Percentiles rank a stretch among this genome's conserved stretches.
Evolutionary conservation across 257 asterid species (phyloP).

Genomic region (Prunella vulgaris): DNA sequence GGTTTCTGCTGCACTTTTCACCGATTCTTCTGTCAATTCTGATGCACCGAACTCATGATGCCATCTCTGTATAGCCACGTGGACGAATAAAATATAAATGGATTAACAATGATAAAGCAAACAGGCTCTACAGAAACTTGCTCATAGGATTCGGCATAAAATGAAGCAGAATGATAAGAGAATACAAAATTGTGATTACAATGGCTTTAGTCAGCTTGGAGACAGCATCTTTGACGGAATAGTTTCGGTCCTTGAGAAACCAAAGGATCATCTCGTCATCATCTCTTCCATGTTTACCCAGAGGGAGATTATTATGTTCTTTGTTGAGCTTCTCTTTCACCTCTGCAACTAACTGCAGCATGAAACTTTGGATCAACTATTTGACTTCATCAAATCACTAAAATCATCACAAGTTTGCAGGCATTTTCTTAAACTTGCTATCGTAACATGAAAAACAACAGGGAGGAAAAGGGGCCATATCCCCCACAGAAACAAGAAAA

Average conservation of each 20-base stretch:
- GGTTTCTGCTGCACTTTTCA: slow-evolving; percentile 43
- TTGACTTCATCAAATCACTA: neutral
- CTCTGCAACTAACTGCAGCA: slow-evolving; percentile 57
- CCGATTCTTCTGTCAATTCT: slow-evolving; percentile 57
- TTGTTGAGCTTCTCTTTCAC: slow-evolving; percentile 71
- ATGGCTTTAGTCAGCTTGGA: slow-evolving; percentile 74
- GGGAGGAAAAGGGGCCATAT: neutral
- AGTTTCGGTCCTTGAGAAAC: slow-evolving; percentile 73
- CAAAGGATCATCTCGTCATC: slow-evolving; percentile 81
- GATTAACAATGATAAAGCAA: slow-evolving; percentile 3
- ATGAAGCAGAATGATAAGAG: neutral
- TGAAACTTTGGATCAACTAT: slow-evolving; percentile 10
- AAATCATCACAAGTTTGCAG: neutral
- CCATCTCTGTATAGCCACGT: slow-evolving; percentile 49
- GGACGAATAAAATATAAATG: neutral
- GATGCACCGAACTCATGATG: slow-evolving; percentile 64
- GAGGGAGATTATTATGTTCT: slow-evolving; percentile 56
- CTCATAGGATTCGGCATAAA: neutral
- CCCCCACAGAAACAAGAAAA: neutral
- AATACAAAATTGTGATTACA: slow-evolving; percentile 30
- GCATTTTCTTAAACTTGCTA: neutral
- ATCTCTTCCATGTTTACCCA: slow-evolving; percentile 74
- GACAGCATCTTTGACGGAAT: slow-evolving; percentile 59
- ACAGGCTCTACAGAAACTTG: slow-evolving; percentile 9
- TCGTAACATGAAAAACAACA: neutral